phyloP scores from a whole-genome alignment of 1,139 yeast genomes.

The Candida tunisiensis region DNA sequence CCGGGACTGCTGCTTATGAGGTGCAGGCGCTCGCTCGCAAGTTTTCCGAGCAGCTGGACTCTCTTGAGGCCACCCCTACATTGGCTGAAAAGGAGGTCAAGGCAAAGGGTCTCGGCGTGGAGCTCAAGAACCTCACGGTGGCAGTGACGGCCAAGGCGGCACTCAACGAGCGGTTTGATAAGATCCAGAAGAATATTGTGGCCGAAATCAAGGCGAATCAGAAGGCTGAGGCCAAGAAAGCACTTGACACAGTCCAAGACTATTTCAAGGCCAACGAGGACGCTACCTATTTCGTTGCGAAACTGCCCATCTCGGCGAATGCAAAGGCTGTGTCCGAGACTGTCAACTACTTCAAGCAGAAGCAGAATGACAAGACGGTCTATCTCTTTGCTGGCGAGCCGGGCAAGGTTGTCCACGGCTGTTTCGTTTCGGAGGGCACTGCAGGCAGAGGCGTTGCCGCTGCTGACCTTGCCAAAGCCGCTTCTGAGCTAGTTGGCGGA shows the following conservation, averaged over 20 bases:
- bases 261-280: slow-evolving; percentile 36
- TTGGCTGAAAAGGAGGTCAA: slow-evolving; percentile 61
- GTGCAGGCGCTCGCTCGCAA: slow-evolving; percentile 74
- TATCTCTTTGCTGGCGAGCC: slow-evolving; percentile 67
- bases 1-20: slow-evolving; percentile 79
- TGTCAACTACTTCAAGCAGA: slow-evolving; percentile 65
- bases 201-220: slow-evolving; percentile 79
- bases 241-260: slow-evolving; percentile 59
- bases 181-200: slow-evolving; percentile 71
- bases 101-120: slow-evolving; percentile 71
- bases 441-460: slow-evolving; percentile 62
- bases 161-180: slow-evolving; percentile 56
- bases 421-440: slow-evolving; percentile 65
- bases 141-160: slow-evolving; percentile 69
- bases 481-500: slow-evolving; percentile 72
- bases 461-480: slow-evolving; percentile 54
- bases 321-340: slow-evolving; percentile 95
- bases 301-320: slow-evolving; percentile 54
- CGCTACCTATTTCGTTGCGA: slow-evolving; percentile 42
- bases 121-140: slow-evolving; percentile 64
- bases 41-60: slow-evolving; percentile 42
- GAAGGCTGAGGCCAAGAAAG: slow-evolving; percentile 73
- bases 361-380: slow-evolving; percentile 57
- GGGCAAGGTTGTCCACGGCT: slow-evolving; percentile 88
- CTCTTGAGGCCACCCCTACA: slow-evolving; percentile 35